Conservation (phyloP, 2,329 filamentous ascomycete species). For the Trichoderma brevicompactum region DNA sequence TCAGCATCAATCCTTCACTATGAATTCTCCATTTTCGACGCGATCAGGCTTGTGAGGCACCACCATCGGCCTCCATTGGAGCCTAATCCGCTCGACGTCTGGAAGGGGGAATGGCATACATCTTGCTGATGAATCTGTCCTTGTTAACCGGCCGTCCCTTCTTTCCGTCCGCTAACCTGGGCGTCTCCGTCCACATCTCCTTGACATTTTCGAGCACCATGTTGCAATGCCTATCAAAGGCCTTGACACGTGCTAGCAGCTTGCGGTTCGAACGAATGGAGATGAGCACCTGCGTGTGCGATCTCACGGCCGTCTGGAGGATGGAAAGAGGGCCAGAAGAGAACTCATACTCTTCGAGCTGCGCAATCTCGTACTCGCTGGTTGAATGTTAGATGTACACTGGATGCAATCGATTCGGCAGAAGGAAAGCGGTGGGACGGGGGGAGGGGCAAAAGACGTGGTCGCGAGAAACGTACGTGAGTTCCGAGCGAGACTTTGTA, state of each 20-base stretch:
- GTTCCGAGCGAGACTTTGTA: constrained; percentile 83
- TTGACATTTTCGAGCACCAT: constrained; percentile 94
- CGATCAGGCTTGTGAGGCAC: neutral
- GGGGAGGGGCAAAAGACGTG: constrained; percentile 26
- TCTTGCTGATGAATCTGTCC: constrained; percentile 97
- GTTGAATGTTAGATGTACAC: constrained; percentile 24
- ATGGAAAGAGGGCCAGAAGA: constrained; percentile 71
- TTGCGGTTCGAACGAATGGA: constrained; percentile 99
- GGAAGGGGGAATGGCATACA: constrained; percentile 59
- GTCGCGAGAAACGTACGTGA: constrained; percentile 71
- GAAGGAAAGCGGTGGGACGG: constrained; percentile 27
- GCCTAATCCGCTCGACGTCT: neutral
- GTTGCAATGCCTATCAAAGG: constrained; percentile 98
- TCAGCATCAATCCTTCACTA: constrained; percentile 30
- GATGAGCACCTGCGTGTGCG: constrained; percentile 94
- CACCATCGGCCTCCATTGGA: neutral
- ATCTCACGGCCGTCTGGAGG: constrained; percentile 93
- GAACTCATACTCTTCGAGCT: constrained; percentile 65
- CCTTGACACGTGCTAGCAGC: constrained; percentile 94
- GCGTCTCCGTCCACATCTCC: constrained; percentile 99
- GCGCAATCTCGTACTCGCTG: constrained; percentile 88
- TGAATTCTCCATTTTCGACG: neutral
- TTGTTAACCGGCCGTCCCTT: constrained; percentile 93
- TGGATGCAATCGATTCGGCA: constrained; percentile 27
- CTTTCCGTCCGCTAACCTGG: constrained; percentile 79